phyloP scores from a whole-genome alignment of 257 asterid genomes.

The Solanum raphanifolium region DNA sequence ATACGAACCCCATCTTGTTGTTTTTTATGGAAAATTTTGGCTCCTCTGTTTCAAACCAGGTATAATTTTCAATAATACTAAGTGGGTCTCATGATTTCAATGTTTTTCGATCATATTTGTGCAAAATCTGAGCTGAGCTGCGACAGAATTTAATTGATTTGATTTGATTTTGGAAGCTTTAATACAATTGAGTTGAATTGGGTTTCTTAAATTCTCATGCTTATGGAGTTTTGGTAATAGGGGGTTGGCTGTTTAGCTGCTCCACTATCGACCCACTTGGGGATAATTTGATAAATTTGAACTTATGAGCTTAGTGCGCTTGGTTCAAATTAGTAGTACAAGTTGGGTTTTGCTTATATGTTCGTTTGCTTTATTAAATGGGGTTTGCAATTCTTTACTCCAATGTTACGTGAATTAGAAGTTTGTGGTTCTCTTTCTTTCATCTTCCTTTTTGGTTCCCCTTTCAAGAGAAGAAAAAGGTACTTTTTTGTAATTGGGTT shows the following conservation, averaged over 20 bases:
- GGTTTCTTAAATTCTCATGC: neutral
- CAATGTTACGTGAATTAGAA: slow-evolving; percentile 30
- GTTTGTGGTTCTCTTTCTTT: slow-evolving; percentile 18
- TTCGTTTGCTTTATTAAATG: slow-evolving; percentile 22
- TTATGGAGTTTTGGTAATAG: neutral
- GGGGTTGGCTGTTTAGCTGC: neutral
- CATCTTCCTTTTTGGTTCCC: neutral
- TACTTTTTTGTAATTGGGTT: neutral
- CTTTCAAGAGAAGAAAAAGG: neutral
- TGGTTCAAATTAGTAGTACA: neutral
- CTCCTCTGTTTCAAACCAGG: slow-evolving; percentile 30
- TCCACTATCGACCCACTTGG: neutral
- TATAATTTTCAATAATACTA: slow-evolving; percentile 13
- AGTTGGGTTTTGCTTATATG: slow-evolving; percentile 13
- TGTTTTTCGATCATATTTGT: neutral
- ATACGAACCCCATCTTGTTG: slow-evolving; percentile 10
- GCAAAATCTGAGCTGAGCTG: neutral
- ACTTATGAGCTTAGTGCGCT: neutral
- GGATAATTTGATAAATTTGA: neutral
- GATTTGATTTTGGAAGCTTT: neutral
- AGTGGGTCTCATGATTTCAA: neutral
- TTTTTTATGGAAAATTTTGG: slow-evolving; percentile 24
- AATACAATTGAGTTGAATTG: neutral
- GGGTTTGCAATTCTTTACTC: slow-evolving; percentile 50
- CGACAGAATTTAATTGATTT: neutral